Conservation (phyloP, 2,329 filamentous ascomycete species). For the Fusarium pseudoanthophilum region DNA sequence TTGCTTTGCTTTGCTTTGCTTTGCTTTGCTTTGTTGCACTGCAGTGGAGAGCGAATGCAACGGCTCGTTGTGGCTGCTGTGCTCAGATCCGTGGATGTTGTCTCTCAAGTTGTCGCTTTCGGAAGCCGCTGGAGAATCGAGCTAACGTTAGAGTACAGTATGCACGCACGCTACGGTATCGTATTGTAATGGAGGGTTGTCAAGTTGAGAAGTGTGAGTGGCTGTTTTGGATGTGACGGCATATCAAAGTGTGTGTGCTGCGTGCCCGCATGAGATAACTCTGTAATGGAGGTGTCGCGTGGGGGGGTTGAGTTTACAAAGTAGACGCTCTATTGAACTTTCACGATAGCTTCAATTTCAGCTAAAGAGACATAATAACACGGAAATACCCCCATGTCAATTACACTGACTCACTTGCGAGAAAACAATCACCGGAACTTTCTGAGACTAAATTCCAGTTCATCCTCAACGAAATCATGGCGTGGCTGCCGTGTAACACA, state of each 20-base stretch:
- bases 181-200: constrained; percentile 20
- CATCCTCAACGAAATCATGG: constrained; percentile 18
- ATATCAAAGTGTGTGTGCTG: constrained; percentile 16
- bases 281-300: constrained; percentile 16
- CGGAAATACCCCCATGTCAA: neutral
- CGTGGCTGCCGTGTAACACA: constrained; percentile 25
- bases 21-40: constrained; percentile 7
- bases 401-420: neutral
- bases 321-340: constrained; percentile 5
- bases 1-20: neutral
- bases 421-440: neutral
- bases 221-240: constrained; percentile 30
- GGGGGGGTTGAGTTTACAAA: constrained; percentile 10
- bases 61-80: constrained; percentile 30
- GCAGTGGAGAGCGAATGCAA: constrained; percentile 25
- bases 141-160: neutral
- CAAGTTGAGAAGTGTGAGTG: constrained; percentile 18
- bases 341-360: constrained; percentile 22
- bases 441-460: constrained; percentile 18
- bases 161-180: neutral
- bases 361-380: neutral
- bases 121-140: constrained; percentile 19
- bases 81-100: constrained; percentile 19
- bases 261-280: constrained; percentile 17
- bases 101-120: constrained; percentile 26